Evolutionary conservation across 257 asterid genomes (phyloP), one percentile per base, ranked within the genome.

Genomic region (Osmanthus fragrans): DNA sequence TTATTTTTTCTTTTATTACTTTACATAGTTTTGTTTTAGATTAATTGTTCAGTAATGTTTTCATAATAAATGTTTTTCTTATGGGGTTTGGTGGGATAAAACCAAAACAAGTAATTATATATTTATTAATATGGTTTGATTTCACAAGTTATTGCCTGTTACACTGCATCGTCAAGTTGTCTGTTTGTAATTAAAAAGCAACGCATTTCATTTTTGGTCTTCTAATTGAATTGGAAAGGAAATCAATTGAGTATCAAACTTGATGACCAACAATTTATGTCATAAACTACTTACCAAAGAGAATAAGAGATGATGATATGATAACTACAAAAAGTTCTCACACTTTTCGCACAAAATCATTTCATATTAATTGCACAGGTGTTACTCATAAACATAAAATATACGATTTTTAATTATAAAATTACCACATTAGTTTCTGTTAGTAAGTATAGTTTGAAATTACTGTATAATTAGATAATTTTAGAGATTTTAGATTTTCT

Each of bases 71-170:
- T 65, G 2, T 13, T 7, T 27, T 47, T 23, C 29, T 32, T 30
- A 23, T 3, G 70, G 42, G 63, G 63, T 72, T 40, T 81, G 78
- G 84, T 73, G 71, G 66, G 51, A 30, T 69, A 18, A 25, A 42
- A 33, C 8, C 36, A 47, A 72, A 40, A 72, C 73, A 73, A 77
- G 65, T 56, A 73, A 70, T 68, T 65, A 27, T 60, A 42, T 45
- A 72, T 15, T 25, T 25, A 42, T 13, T 5, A 72, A 45, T 49
- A 23, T 56, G 15, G 65, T 56, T 19, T 54, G 64, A n/a, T 56
- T 56, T 56, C 30, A 56, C 25, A n/a, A n/a, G 65, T 56, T 19
- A n/a, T 18, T 51, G 3, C 10, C 5, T 12, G 16, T 45, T 45
- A 4, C 19, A 45, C 7, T 45, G 54, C 3, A 10, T 10, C 15